Evolutionary conservation across 2,329 filamentous ascomycete genomes (phyloP), one percentile per base, ranked within the genome.

Genomic region (Mycosphaerella arachidis): DNA sequence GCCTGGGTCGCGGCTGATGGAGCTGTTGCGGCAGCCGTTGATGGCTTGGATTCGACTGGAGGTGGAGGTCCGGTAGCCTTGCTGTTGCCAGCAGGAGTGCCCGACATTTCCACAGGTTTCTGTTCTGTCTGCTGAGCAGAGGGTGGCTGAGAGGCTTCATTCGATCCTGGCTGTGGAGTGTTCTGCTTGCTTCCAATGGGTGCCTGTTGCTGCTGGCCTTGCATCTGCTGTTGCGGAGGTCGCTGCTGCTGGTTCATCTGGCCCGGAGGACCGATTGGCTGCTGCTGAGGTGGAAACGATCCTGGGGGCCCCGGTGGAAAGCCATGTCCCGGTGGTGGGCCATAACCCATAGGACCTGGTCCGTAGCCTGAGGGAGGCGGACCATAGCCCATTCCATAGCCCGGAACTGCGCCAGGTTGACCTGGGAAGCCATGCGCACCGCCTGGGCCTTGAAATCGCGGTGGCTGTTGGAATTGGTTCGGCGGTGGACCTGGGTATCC

Each of bases 41-140:
- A 82, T 7, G 87, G 86, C 75, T 91, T 91, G 6, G 87, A 86
- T 33, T 88, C 86, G 40, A 86, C 80, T 0, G 87, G 87, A 48
- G 85, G 86, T 5, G 85, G 82, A 5, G 87, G 86, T 4, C 81
- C 82, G 62, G 80, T 73, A 20, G 55, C 43, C 16, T 54, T 55
- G 43, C 71, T 67, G 51, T 75, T 68, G 60, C 81, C 79, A 24
- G 78, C 75, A 40, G 78, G 72, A 59, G 77, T 75, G 8, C 72
- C 66, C 12, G 74, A 70, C 64, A 72, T 70, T 59, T 73, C 68
- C n/a, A 66, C 67, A 18, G 72, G 72, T 63, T 73, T 71, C 29
- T 65, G 67, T 29, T 29, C 24, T 35, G 27, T 13, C 18, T 67
- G 61, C 37, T 69, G 63, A 9, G 62, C 48, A 5, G 61, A 50